Base-by-base conservation (phyloP, 139 green algal species). In the Closterium sp. region DNA sequence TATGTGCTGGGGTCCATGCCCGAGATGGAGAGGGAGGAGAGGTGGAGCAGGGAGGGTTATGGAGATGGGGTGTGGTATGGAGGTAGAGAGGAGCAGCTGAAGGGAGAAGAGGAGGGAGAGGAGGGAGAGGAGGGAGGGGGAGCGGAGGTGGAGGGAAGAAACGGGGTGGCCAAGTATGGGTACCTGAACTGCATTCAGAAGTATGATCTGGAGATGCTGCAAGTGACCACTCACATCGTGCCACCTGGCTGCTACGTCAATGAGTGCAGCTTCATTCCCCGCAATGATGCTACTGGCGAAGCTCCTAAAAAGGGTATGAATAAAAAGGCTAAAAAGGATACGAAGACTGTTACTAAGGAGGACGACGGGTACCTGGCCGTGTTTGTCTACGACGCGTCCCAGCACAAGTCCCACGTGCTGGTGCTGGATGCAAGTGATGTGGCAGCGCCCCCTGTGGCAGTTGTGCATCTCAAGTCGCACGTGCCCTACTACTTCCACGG, bases 131-230 rank as follows among this genome's bases (percentile, higher is more conserved):
- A 32, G 25, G 7, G 6, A 85, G 32, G 7, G 10, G 38, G 88
- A 12, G 34, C 4, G 19, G 25, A 89, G 30, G n/a, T 19, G 31
- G 31, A 91, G 25, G 89, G 34, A 55, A 2, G 84, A 21, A 33
- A 76, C 8, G 33, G 1, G 43, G 25, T n/a, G 33, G 34, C 33
- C 31, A 31, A 86, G 25, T 36, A n/a, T 25, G 25, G 30, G 16
- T 90, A 93, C 81, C 91, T 94, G 23, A 89, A 94, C 86, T 64
- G 86, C 32, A 34, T 94, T 36, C 93, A 94, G 87, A 94, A 94
- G 90, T 83, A 91, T 4, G 85, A 92, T 34, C 34, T 90, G 33
- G 1, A 76, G 28, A 91, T 55, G 28, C n/a, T 23, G 33, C 84
- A 86, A n/a, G 34, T 89, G 30, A 69, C 91, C 36, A 93, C 86